A percentile compares a stretch with the other conserved stretches of the same genome.
Evolutionary conservation across 768 basidiomycete species (phyloP).

Genomic region (Leccinum broughii): DNA sequence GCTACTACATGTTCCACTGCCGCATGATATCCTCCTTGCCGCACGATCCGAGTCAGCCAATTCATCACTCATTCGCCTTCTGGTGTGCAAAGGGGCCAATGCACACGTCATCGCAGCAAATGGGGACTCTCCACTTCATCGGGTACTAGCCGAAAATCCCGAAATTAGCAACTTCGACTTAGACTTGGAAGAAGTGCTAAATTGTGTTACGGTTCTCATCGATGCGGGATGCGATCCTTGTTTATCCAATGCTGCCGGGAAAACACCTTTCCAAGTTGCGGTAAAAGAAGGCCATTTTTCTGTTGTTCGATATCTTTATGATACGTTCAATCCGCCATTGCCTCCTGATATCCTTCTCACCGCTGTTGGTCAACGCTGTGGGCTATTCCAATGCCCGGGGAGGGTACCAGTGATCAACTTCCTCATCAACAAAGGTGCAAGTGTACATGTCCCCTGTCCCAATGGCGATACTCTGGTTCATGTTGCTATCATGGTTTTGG

Average conservation of each 20-base stretch:
- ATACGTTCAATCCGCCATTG: neutral
- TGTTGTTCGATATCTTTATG: neutral
- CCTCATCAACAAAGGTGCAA: neutral
- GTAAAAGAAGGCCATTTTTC: neutral
- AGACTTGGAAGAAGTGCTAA: neutral
- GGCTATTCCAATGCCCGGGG: neutral
- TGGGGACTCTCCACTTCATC: neutral
- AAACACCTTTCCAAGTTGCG: neutral
- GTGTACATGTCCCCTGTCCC: neutral
- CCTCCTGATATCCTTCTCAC: neutral
- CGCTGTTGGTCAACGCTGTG: accelerated
- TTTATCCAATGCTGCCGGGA: neutral
- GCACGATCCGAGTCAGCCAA: neutral
- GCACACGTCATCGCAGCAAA: neutral
- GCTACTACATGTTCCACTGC: neutral
- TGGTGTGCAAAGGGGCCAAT: neutral
- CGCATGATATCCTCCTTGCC: neutral
- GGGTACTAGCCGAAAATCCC: neutral
- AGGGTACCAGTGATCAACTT: neutral
- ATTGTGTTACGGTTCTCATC: neutral
- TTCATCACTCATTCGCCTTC: neutral
- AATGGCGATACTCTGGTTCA: neutral
- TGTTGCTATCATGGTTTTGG: neutral
- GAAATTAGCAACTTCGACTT: neutral
- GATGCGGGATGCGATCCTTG: neutral